These are phyloP conservation scores for Pyrenula massariospora DNA, from an alignment of 495 filamentous ascomycete species.

Conservation along the genomic window DNA sequence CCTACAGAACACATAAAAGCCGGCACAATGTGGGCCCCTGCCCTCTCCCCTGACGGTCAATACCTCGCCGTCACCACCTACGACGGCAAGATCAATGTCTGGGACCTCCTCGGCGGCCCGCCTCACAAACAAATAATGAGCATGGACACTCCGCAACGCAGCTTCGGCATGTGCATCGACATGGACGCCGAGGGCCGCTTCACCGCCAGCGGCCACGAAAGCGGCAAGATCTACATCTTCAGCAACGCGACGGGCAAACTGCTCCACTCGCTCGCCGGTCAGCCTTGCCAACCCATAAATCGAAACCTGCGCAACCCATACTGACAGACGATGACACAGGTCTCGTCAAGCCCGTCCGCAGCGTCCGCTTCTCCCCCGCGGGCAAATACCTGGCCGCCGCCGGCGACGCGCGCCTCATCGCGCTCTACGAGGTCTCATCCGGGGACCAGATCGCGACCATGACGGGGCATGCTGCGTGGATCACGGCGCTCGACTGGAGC, in stretches of 20 bases:
- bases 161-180: conserved; percentile 82
- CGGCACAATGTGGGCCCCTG: conserved; percentile 70
- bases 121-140: conserved; percentile 49
- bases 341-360: conserved; percentile 70
- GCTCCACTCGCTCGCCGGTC: conserved; percentile 75
- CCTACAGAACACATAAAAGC: conserved; percentile 26
- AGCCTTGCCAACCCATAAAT: conserved; percentile 8
- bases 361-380: conserved; percentile 76
- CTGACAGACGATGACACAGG: conserved; percentile 34
- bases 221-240: conserved; percentile 89
- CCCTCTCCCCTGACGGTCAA: conserved; percentile 68
- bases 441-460: conserved; percentile 88
- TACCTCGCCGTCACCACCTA: conserved; percentile 73
- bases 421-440: conserved; percentile 79
- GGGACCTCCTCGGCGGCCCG: conserved; percentile 49
- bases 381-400: conserved; percentile 81
- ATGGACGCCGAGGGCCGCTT: conserved; percentile 68
- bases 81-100: conserved; percentile 78
- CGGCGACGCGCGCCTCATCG: conserved; percentile 79
- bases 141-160: conserved; percentile 84
- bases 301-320: too few species aligned
- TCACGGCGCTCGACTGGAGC: conserved; percentile 85
- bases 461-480: conserved; percentile 69
- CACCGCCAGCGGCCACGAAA: conserved; percentile 86
- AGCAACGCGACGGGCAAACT: conserved; percentile 80